A percentile compares a stretch with the other conserved stretches of the same genome.
Evolutionary conservation across 2,329 filamentous ascomycete species (phyloP).

Genomic region (Trichoderma lentiforme): DNA sequence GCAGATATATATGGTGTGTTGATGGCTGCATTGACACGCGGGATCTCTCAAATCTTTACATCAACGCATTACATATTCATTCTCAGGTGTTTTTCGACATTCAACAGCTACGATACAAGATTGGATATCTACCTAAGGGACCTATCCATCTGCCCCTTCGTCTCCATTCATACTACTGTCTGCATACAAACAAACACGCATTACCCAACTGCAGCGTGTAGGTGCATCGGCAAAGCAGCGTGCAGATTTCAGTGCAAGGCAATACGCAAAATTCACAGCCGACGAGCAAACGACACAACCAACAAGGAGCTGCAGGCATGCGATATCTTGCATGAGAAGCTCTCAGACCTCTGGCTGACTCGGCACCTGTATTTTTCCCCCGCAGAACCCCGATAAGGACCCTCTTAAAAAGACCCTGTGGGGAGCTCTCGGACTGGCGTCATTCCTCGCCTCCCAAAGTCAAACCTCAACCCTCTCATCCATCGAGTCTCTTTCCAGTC

Average conservation of each 20-base stretch:
- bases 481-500: neutral
- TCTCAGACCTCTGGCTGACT: neutral
- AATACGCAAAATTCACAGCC: neutral
- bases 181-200: neutral
- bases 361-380: neutral
- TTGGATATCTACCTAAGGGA: neutral
- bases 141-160: neutral
- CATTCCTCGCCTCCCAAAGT: neutral
- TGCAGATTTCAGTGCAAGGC: neutral
- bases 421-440: neutral
- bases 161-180: neutral
- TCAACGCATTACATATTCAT: neutral
- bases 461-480: neutral
- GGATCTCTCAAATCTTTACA: neutral
- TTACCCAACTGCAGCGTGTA: neutral
- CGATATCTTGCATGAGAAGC: neutral
- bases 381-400: neutral
- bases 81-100: neutral
- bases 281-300: neutral
- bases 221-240: neutral
- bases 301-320: neutral
- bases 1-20: neutral
- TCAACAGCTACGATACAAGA: neutral
- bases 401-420: neutral
- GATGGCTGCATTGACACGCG: neutral